Base-by-base conservation (phyloP, 768 basidiomycete genomes). In the Trametes coccinea region DNA sequence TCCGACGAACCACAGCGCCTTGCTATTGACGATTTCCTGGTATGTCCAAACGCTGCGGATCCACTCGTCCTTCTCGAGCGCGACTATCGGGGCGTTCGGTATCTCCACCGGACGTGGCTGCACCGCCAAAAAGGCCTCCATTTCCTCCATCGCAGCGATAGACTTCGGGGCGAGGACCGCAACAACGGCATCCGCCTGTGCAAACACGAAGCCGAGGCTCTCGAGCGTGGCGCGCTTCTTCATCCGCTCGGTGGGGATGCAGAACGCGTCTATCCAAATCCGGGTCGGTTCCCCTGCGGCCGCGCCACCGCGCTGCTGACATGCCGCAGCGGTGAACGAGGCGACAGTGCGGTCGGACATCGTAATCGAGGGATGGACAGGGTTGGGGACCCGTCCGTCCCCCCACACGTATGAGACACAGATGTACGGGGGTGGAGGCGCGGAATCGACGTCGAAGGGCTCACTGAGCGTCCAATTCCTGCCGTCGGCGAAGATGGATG, bases 391-490 rank as follows among this genome's bases (percentile, higher is more conserved):
- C 16, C 62, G 57, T 14, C 56, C 53, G n/a, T 33, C 5, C 22
- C 62, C 65, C 67, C 66, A 68, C 16, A 67, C 66, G 65, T 68
- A 70, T n/a, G 69, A 70, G 27, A 66, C 52, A 44, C 65, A 66
- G 44, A 59, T 50, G 54, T 70, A 65, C 14, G 43, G 52, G 8
- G 59, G 52, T 4, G 50, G 17, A 6, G 47, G 22, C 27, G 41
- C 39, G 16, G 47, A 53, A 13, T 56, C 39, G 48, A 60, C 46
- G 53, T 64, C 60, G 45, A 65, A 39, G 17, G 65, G 63, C 7
- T 61, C 57, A 47, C 48, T 65, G 44, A 68, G 53, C 30, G 34
- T 9, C 62, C 62, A 62, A 30, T 53, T 48, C 22, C 41, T 44
- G 37, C 58, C 61, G 27, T 68, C 66, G n/a, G 61, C 47, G 16